Base-by-base conservation (phyloP, 1,284 basidiomycete genomes). In the Neotropicomus parvogracilis region DNA sequence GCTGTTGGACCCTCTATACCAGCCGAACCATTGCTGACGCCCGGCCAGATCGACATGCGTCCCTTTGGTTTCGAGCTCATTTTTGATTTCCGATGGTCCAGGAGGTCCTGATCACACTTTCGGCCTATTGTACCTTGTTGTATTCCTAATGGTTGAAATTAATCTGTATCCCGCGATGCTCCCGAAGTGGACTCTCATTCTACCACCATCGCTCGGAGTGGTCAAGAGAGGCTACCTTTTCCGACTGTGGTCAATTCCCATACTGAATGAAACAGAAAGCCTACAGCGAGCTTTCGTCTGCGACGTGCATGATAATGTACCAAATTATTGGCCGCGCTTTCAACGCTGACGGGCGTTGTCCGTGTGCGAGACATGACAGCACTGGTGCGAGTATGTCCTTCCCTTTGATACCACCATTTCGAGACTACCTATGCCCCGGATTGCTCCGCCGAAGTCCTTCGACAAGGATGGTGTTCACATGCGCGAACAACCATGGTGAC, bases 61-160 rank as follows among this genome's bases (percentile, higher is more conserved):
- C 74, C 76, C n/a, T 81, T 83, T 64, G 88, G 88, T 9, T 70
- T 89, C 36, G 80, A 79, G 33, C 68, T 90, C 50, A 70, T 88
- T 20, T 47, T 90, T 40, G 88, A 90, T 61, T 80, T 88, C 60
- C 72, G 81, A 36, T 88, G 85, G 84, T 72, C 76, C 31, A 63
- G 64, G 55, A 68, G 52, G 54, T 50, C 50, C 26, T 60, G 53
- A 54, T 54, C 44, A 33, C 24, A 8, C 32, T 47, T 47, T 51
- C 20, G 41, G 26, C 49, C 33, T 55, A 49, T 38, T 56, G 49
- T 48, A 58, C 47, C 46, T 39, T 49, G 45, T 44, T 66, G 59
- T 65, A 66, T 54, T 45, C 48, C 28, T 55, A 49, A 20, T 35
- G 52, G 37, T 24, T 40, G 36, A 46, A 56, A 50, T 16, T 45